Percentiles rank a stretch among this genome's conserved stretches.
Conservation (phyloP, 2,329 filamentous ascomycete species). For the Metarhizium brunneum region DNA sequence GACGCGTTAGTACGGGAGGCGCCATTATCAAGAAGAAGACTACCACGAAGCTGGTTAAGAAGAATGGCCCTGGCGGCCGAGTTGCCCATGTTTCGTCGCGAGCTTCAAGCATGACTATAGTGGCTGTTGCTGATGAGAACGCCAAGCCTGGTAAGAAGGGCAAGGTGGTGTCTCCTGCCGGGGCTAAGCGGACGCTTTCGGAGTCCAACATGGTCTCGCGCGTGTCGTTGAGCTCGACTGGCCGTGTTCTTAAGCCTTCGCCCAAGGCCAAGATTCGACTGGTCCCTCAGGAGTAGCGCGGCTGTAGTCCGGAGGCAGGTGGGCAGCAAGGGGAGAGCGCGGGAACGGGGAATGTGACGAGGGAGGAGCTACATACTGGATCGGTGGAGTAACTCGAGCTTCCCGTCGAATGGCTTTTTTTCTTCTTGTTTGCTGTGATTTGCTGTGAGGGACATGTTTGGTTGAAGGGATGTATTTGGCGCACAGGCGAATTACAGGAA, state of each 20-base stretch:
- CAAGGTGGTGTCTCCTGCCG: not conserved
- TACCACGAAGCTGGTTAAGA: constrained; percentile 13
- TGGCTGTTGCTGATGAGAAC: constrained; percentile 6
- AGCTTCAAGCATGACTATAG: constrained; percentile 11
- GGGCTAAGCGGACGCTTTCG: not conserved
- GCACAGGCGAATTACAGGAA: not conserved
- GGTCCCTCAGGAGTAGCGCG: not conserved
- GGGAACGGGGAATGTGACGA: too few species aligned
- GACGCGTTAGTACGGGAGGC: constrained; percentile 15
- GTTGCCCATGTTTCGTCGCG: constrained; percentile 7
- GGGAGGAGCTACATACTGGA: too few species aligned
- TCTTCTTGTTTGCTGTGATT: too few species aligned
- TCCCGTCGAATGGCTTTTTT: too few species aligned
- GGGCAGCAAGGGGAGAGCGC: too few species aligned
- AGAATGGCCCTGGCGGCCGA: constrained; percentile 6
- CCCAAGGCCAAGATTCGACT: constrained; percentile 8
- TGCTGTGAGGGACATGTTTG: too few species aligned
- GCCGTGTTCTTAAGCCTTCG: constrained; percentile 7
- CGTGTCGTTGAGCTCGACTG: not conserved
- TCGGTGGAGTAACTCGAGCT: too few species aligned
- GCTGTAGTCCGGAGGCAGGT: not conserved
- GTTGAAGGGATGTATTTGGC: not conserved
- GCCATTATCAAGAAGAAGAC: constrained; percentile 20
- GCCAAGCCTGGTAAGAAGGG: not conserved
- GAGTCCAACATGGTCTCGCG: not conserved